Evolutionary conservation across 164 flowering plant genomes (phyloP).

Genomic region (Annona cherimola): DNA sequence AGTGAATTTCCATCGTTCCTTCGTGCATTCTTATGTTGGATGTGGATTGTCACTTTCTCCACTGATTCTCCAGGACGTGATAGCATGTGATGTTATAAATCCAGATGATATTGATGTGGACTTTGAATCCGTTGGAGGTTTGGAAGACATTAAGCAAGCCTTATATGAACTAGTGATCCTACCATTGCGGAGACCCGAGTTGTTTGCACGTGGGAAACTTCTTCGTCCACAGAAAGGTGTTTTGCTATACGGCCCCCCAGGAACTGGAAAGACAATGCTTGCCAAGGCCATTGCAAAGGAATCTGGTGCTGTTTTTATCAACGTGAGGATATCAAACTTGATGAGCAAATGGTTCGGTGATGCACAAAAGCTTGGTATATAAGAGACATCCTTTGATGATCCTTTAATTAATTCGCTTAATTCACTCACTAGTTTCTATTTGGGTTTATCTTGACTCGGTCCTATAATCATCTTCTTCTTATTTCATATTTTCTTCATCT

Average conservation of each 20-base stretch:
- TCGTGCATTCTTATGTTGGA: not conserved
- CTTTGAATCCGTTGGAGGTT: constrained; percentile 76
- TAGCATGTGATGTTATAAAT: constrained; percentile 85
- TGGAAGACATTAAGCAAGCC: constrained; percentile 66
- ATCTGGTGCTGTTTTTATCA: constrained; percentile 87
- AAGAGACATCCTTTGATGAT: not conserved
- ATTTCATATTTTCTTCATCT: too few species aligned
- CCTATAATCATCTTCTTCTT: too few species aligned
- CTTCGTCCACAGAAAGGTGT: constrained; percentile 88
- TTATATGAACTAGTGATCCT: constrained; percentile 69
- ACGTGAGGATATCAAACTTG: constrained; percentile 73
- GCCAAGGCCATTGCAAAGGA: constrained; percentile 91
- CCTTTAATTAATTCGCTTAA: not conserved
- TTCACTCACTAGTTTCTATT: too few species aligned
- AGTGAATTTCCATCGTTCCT: not conserved
- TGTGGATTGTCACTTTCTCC: not conserved
- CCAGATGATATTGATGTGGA: constrained; percentile 80
- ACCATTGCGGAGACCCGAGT: constrained; percentile 67
- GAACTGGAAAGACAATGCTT: constrained; percentile 22
- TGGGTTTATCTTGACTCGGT: too few species aligned
- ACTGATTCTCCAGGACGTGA: constrained; percentile 51
- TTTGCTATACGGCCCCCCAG: constrained; percentile 32
- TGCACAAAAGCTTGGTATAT: constrained; percentile 86
- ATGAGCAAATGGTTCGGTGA: constrained; percentile 99
- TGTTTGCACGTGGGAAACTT: constrained; percentile 65